Evolutionary conservation across 1,139 yeast genomes (phyloP), one percentile per base, ranked within the genome.

Genomic region (Yamadazyma membranifaciens): DNA sequence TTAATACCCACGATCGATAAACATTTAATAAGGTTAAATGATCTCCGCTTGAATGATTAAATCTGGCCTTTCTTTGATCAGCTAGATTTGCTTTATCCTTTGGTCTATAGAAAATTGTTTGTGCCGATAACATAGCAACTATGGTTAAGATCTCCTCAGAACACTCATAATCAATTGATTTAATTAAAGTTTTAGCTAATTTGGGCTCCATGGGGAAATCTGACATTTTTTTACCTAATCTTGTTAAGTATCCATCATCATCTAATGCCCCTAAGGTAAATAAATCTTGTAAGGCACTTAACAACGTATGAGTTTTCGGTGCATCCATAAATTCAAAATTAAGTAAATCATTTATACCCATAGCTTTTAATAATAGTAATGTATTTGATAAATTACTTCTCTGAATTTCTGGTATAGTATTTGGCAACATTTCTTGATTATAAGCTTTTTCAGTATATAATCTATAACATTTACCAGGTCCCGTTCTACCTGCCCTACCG

Each of bases 121-220:
- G 97, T 4, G 89, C 92, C 1, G 95, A 83, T 6, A 91, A 71
- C 97, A 94, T 91, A 2, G 98, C 87, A 42, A 92, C 87, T 17
- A 94, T 86, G 0, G 86, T 83, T 30, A 88, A 65, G 38, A 91
- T 77, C 52, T 92, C 98, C 39, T 86, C 91, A 0, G 94, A 75
- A 50, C 98, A 92, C 13, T 75, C 78, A 48, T 77, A 78, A 17
- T 84, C 85, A 6, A 83, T 82, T 0, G 96, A 85, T 17, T 80
- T 74, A 38, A 92, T 75, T 38, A 94, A 65, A 0, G 95, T 83
- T 54, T 87, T 87, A 2, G 98, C 85, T 46, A 94, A 66, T 5
- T 87, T 79, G 0, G 99, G 98, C 45, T 88, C 96, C 89, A 92
- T 88, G 0, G 99, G 98, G 57, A 91, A 89, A 43, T 85, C 87